Evolutionary conservation across 2,329 filamentous ascomycete genomes (phyloP), one percentile per base, ranked within the genome.

Genomic region (Claviceps sp.): DNA sequence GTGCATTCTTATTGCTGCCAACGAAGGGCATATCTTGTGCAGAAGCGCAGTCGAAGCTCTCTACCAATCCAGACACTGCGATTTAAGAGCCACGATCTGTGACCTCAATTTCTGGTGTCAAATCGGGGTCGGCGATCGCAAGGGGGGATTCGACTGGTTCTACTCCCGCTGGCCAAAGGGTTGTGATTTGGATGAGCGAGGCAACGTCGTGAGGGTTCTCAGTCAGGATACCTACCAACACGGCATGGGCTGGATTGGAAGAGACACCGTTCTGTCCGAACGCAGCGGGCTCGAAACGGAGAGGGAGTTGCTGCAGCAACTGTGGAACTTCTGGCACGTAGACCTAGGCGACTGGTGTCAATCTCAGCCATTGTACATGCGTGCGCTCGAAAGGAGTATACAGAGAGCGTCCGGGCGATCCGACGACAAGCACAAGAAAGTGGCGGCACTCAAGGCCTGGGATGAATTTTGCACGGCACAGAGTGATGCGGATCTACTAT

Each of bases 91-190:
- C 22, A 83, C 85, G 2, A 80, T 98, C 47, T 82, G 78, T 52
- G 89, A 97, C 55, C 76, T 98, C 29, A 84, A 95, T 63, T 93
- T 94, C 63, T 98, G 91, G 91, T 98, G 94, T 64, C 93, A 98
- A 64, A 89, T 97, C 68, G 88, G 85, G 0, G 81, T 98, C 9
- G 94, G 93, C 5, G 93, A 95, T 63, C 75, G 80, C n/a, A 86
- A 86, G 58, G 86, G 86, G 20, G 91, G 93, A 0, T 78, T 95
- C 45, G 86, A 91, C 60, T 98, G 94, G 91, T 87, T 95, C 59
- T 82, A 85, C 58, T 80, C 84, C 47, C 77, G 84, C 52, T 91
- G 83, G 81, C 86, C 87, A 8, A 78, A 76, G 45, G 86, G 86
- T 0, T 74, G 74, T 23, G 86, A 91, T 60, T 61, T 83, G 3